Base-by-base conservation (phyloP, 805 yeast species). In the Vanderwaltozyma polyspora region DNA sequence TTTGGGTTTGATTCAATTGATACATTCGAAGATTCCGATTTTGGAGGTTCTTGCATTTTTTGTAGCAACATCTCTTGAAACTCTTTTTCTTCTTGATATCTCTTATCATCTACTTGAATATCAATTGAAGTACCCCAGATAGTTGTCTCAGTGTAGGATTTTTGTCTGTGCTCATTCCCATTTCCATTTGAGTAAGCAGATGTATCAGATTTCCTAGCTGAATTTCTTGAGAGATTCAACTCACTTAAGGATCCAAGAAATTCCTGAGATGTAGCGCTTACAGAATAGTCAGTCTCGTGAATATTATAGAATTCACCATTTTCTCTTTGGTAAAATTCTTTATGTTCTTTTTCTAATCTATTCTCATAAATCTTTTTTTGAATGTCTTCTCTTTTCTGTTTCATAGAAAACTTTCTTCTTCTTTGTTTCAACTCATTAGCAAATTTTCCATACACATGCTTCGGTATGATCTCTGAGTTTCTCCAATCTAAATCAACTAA, bases 401-500 rank as follows among this genome's bases (percentile, higher is more conserved):
- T 75, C 33, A 57, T 57, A 10, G 61, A 59, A 0, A 73, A 62
- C 24, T 59, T 57, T 40, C 71, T 67, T 12, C 77, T 64, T 40
- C 95, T 62, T 26, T 71, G 75, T 16, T 55, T 57, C 22, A 84
- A 56, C 39, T 77, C 85, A 22, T 62, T 64, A 31, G 68, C 64
- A 52, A 75, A 80, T 19, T 53, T 49, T 3, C 60, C 58, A 38
- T 59, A 62, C 2, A 70, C 59, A 21, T 69, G 71, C 8, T 59
- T 55, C 3, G 72, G 68, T 6, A 70, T 47, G 23, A 51, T 35
- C 17, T 47, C 66, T 61, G 65, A 34, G 55, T 57, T 34, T 57
- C 66, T 49, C 97, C 97, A 89, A 51, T 84, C 79, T 33, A 95
- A 70, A 47, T 91, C 97, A 35, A 91, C 52, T 42, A 83, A 76